phyloP scores from a whole-genome alignment of 495 filamentous ascomycete genomes.

The Chaetomidium leptoderma region DNA sequence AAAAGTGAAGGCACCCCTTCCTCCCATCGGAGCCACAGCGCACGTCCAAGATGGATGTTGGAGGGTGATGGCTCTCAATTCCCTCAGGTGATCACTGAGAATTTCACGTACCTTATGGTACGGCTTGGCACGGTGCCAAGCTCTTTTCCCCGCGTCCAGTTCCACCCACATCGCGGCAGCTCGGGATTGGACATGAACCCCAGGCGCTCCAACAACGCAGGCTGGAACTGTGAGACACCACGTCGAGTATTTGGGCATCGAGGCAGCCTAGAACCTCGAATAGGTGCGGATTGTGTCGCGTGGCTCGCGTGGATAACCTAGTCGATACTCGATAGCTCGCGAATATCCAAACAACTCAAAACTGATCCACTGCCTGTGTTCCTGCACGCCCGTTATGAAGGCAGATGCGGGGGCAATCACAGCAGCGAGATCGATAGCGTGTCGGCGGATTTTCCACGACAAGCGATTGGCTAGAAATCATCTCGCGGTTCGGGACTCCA shows the following conservation, averaged over 20 bases:
- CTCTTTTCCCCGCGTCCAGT: no score
- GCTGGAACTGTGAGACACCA: neutral
- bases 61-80: neutral
- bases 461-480: neutral
- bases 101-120: neutral
- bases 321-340: no score
- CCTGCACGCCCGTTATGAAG: neutral
- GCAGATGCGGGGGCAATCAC: no score
- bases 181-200: neutral
- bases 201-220: neutral
- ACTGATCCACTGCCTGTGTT: no score
- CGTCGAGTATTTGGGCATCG: neutral
- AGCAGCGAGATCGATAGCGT: neutral
- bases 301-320: no score
- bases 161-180: no score
- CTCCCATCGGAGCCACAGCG: neutral
- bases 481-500: neutral
- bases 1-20: neutral
- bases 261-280: no score
- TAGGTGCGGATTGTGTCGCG: no score
- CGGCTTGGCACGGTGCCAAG: slow-evolving; percentile 1
- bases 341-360: no score
- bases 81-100: slow-evolving; percentile 2
- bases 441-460: no score
- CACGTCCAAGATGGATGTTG: neutral